phyloP scores from a whole-genome alignment of 2,329 filamentous ascomycete genomes.

The Paraphoma chrysanthemicola region DNA sequence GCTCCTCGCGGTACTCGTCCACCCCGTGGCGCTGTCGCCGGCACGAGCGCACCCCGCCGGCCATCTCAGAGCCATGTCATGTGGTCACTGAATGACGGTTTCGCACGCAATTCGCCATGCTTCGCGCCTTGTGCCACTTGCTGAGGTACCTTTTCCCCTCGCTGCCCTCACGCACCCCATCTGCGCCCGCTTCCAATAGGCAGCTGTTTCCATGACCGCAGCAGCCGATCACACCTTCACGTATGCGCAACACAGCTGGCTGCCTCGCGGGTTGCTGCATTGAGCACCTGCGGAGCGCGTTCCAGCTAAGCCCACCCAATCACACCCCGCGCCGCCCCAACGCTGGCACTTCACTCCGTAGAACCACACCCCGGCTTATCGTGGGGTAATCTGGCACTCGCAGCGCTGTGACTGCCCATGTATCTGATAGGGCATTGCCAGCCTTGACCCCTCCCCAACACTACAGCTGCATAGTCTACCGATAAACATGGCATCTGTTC shows the following conservation, averaged over 20 bases:
- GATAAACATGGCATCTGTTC: neutral
- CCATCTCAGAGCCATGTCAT: slow-evolving; percentile 22
- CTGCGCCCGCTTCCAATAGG: neutral
- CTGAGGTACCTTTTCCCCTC: slow-evolving; percentile 1
- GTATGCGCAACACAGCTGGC: neutral
- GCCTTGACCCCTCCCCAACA: slow-evolving; percentile 2
- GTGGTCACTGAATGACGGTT: slow-evolving; percentile 30
- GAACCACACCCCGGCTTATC: neutral
- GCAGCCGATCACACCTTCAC: slow-evolving; percentile 1
- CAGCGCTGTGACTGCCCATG: neutral
- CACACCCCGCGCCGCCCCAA: neutral
- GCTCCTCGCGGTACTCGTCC: slow-evolving; percentile 7
- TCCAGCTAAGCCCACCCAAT: neutral
- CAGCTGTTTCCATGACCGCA: slow-evolving; percentile 1
- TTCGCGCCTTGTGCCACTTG: slow-evolving; percentile 23
- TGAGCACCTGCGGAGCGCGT: slow-evolving; percentile 1
- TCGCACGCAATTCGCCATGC: slow-evolving; percentile 34
- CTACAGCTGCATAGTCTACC: slow-evolving; percentile 1
- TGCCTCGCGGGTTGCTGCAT: slow-evolving; percentile 5
- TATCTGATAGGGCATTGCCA: slow-evolving; percentile 3
- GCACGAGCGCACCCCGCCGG: slow-evolving; percentile 8
- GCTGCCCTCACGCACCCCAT: neutral
- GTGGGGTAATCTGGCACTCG: slow-evolving; percentile 5
- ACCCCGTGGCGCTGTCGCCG: slow-evolving; percentile 16
- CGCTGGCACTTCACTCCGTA: neutral